A percentile compares a stretch with the other conserved stretches of the same genome.
These are phyloP conservation scores for Cyberlindnera misumaiensis DNA, from an alignment of 805 yeast genomes.

Conservation along the genomic window DNA sequence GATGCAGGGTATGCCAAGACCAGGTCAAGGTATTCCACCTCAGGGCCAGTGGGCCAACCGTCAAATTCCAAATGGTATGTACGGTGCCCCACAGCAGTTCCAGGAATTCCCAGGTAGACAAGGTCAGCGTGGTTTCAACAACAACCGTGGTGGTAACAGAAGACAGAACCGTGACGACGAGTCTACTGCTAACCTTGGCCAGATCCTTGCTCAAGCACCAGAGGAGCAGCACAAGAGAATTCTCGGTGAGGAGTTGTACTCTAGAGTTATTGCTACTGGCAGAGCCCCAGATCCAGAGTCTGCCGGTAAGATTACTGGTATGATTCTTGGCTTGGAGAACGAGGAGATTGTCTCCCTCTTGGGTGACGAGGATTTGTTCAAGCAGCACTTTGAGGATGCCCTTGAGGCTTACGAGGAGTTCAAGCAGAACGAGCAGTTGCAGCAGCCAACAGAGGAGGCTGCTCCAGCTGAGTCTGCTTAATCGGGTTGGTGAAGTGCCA, in stretches of 20 bases:
- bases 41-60: constrained; percentile 56
- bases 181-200: constrained; percentile 41
- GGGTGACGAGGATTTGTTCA: constrained; percentile 85
- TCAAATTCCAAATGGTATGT: constrained; percentile 71
- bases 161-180: constrained; percentile 31
- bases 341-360: constrained; percentile 82
- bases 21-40: constrained; percentile 38
- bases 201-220: constrained; percentile 56
- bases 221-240: constrained; percentile 94
- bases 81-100: constrained; percentile 85
- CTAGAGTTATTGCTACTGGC: constrained; percentile 80
- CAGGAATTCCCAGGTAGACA: constrained; percentile 51
- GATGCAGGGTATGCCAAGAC: constrained; percentile 61
- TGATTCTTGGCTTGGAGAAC: constrained; percentile 94
- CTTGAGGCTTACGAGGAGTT: constrained; percentile 88
- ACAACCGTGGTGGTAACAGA: constrained; percentile 33
- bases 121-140: constrained; percentile 37
- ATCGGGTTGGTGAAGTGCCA: constrained; percentile 1
- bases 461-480: constrained; percentile 13
- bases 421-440: constrained; percentile 36
- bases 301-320: constrained; percentile 98
- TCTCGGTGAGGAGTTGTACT: constrained; percentile 95
- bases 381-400: constrained; percentile 91
- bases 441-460: constrained; percentile 12
- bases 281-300: constrained; percentile 88